phyloP scores from a whole-genome alignment of 257 asterid species.

The Gardenia jasminoides region DNA sequence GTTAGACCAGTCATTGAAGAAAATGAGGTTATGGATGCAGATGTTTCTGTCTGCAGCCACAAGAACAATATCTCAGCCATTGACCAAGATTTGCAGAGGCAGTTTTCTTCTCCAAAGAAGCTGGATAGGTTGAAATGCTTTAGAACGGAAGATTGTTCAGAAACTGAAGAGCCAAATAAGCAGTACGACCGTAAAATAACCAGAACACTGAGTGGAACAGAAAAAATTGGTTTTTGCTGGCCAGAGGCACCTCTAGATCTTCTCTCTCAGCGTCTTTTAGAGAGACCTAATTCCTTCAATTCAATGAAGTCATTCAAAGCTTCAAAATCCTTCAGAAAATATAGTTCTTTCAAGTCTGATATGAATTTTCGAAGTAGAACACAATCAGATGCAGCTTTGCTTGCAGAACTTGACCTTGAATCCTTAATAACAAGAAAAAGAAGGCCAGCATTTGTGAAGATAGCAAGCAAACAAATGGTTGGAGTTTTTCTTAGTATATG shows the following conservation, averaged over 20 bases:
- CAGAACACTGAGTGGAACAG: conserved; percentile 59
- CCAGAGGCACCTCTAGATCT: conserved; percentile 83
- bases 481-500: conserved; percentile 83
- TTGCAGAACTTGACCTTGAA: conserved; percentile 68
- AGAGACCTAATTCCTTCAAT: conserved; percentile 51
- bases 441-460: conserved; percentile 73
- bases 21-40: conserved; percentile 15
- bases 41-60: conserved; percentile 22
- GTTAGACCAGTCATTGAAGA: conserved; percentile 25
- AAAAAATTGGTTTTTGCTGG: conserved; percentile 89
- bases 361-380: conserved; percentile 27
- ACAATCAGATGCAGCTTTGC: conserved; percentile 43
- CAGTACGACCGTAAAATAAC: conserved; percentile 41
- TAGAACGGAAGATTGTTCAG: conserved; percentile 41
- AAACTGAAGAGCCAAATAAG: conserved; percentile 31
- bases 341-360: conserved; percentile 53
- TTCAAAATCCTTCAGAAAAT: conserved; percentile 48
- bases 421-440: conserved; percentile 70
- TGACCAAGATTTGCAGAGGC: conserved; percentile 35
- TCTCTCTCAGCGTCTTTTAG: conserved; percentile 53
- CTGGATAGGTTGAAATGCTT: conserved; percentile 55
- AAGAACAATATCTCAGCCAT: conserved; percentile 18
- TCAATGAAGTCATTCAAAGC: conserved; percentile 44
- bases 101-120: conserved; percentile 48
- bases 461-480: conserved; percentile 96